Conservation (phyloP, 805 yeast genomes). For the Diddensiella transvaalensis region DNA sequence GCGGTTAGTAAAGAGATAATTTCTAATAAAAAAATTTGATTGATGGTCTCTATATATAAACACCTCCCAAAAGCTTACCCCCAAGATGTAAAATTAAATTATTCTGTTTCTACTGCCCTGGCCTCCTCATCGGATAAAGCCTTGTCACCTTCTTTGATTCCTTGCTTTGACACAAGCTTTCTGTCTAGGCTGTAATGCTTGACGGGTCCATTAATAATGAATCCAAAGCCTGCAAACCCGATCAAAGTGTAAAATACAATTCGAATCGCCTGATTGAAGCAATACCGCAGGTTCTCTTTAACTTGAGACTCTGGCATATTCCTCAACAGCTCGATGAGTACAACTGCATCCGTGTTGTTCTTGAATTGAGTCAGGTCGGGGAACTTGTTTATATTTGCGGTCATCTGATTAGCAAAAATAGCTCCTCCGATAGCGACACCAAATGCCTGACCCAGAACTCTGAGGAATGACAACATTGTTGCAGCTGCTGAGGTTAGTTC, state of each 20-base stretch:
- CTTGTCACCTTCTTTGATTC: conserved; percentile 16
- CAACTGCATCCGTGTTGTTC: conserved; percentile 20
- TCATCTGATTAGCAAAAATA: conserved; percentile 24
- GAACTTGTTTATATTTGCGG: conserved; percentile 1
- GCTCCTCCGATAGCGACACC: conserved; percentile 35
- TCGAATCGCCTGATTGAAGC: conserved; percentile 22
- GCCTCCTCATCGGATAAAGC: too few relatives aligned
- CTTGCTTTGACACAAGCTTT: conserved; percentile 23
- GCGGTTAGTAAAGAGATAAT: too few relatives aligned
- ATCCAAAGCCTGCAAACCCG: conserved; percentile 23
- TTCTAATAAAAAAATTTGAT: too few relatives aligned
- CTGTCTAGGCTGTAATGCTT: conserved; percentile 28
- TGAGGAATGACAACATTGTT: conserved; percentile 29
- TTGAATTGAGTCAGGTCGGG: conserved; percentile 7
- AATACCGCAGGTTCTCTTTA: conserved; percentile 14
- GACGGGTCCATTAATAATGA: conserved; percentile 20
- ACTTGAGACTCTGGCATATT: conserved; percentile 17
- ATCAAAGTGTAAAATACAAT: conserved; percentile 22
- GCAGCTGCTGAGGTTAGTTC: conserved; percentile 30
- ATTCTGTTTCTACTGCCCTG: too few relatives aligned
- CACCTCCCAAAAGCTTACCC: too few relatives aligned
- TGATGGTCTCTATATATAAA: too few relatives aligned
- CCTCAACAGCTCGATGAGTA: conserved; percentile 21
- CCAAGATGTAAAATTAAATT: too few relatives aligned
- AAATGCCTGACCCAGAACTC: conserved; percentile 31